phyloP scores from a whole-genome alignment of 305 asterid species.

The Solanum chacoense region DNA sequence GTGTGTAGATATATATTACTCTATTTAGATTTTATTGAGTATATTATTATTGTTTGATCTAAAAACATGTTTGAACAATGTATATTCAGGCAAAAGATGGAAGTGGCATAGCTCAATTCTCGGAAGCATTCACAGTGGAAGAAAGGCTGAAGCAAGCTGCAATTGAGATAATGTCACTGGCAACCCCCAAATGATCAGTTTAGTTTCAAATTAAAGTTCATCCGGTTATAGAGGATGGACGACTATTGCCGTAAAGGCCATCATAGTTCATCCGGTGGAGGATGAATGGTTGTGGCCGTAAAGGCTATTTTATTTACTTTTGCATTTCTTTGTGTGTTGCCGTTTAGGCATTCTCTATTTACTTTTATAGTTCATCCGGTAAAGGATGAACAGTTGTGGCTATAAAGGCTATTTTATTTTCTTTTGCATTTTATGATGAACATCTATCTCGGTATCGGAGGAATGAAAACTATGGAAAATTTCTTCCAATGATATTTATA shows the following conservation, averaged over 20 bases:
- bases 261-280: background rate
- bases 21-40: background rate
- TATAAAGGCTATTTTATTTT: too few relatives aligned
- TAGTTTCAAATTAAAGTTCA: too few relatives aligned
- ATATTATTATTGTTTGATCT: background rate
- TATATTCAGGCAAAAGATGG: background rate
- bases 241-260: background rate
- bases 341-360: background rate
- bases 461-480: too few relatives aligned
- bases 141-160: background rate
- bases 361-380: background rate
- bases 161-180: background rate
- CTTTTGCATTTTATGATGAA: too few relatives aligned
- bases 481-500: background rate
- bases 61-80: background rate
- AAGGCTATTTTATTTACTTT: background rate
- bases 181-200: background rate
- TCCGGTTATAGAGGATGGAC: background rate
- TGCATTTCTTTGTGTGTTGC: too few relatives aligned
- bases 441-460: background rate
- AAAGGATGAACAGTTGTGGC: background rate
- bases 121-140: background rate
- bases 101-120: background rate
- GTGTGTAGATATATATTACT: background rate
- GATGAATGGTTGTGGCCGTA: background rate